phyloP scores from a whole-genome alignment of 2,329 filamentous ascomycete species.

The Neoascochyta sp. region DNA sequence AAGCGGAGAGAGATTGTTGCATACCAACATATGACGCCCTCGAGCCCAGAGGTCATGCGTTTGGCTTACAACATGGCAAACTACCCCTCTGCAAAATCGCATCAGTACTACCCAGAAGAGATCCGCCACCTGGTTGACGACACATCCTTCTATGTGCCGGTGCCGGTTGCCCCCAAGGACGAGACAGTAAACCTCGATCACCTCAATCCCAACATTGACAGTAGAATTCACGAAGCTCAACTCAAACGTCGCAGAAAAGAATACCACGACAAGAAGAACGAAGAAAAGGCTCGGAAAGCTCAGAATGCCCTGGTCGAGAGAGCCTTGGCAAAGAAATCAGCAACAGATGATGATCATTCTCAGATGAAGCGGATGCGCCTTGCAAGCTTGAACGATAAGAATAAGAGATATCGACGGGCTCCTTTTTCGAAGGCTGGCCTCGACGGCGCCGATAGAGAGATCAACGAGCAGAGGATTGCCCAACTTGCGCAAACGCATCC shows the following conservation, averaged over 20 bases:
- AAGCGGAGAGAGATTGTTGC: slow-evolving; percentile 51
- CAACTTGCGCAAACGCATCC: no score
- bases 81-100: slow-evolving; percentile 26
- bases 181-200: slow-evolving; percentile 23
- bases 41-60: slow-evolving; percentile 45
- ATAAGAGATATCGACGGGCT: slow-evolving; percentile 16
- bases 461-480: no score
- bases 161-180: slow-evolving; percentile 24
- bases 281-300: slow-evolving; percentile 15
- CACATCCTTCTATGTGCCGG: slow-evolving; percentile 15
- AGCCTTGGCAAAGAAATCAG: slow-evolving; percentile 7
- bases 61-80: slow-evolving; percentile 52
- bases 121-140: slow-evolving; percentile 25
- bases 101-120: slow-evolving; percentile 32
- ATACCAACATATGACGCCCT: slow-evolving; percentile 44
- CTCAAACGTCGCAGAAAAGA: slow-evolving; percentile 11
- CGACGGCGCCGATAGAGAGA: slow-evolving; percentile 8
- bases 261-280: slow-evolving; percentile 15
- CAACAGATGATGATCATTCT: slow-evolving; percentile 4
- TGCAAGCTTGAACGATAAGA: slow-evolving; percentile 28
- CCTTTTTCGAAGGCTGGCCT: slow-evolving; percentile 4
- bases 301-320: slow-evolving; percentile 20
- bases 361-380: slow-evolving; percentile 19
- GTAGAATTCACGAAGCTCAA: slow-evolving; percentile 18
- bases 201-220: slow-evolving; percentile 17